These are phyloP conservation scores for Exserohilum turcica DNA, from an alignment of 2,329 filamentous ascomycete species.

Conservation along the genomic window DNA sequence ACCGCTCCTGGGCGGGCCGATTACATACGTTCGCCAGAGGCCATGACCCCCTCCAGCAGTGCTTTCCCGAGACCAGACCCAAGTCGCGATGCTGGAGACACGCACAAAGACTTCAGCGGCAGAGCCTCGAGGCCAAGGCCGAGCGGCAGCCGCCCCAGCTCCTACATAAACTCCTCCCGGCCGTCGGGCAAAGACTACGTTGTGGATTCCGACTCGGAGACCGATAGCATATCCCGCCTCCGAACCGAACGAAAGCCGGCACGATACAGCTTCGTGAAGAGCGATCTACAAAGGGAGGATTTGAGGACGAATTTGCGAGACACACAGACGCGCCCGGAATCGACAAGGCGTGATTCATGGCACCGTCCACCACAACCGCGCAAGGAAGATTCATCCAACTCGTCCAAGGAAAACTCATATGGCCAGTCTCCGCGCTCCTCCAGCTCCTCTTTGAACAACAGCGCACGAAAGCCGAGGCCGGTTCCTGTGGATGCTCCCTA, in stretches of 20 bases:
- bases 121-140: slow-evolving; percentile 35
- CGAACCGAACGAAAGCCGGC: slow-evolving; percentile 42
- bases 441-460: slow-evolving; percentile 35
- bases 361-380: slow-evolving; percentile 21
- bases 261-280: slow-evolving; percentile 49
- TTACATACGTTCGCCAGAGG: slow-evolving; percentile 56
- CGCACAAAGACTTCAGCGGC: slow-evolving; percentile 27
- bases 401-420: slow-evolving; percentile 34
- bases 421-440: slow-evolving; percentile 42
- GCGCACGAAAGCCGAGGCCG: slow-evolving; percentile 22
- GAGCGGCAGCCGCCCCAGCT: slow-evolving; percentile 35
- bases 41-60: slow-evolving; percentile 48
- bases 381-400: slow-evolving; percentile 28
- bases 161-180: slow-evolving; percentile 26
- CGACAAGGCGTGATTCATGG: slow-evolving; percentile 22
- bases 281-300: slow-evolving; percentile 43
- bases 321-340: slow-evolving; percentile 22
- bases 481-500: slow-evolving; percentile 26
- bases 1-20: slow-evolving; percentile 46
- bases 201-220: slow-evolving; percentile 41
- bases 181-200: slow-evolving; percentile 29
- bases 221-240: slow-evolving; percentile 33
- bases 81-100: slow-evolving; percentile 18
- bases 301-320: slow-evolving; percentile 34
- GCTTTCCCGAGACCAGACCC: slow-evolving; percentile 35